phyloP scores from a whole-genome alignment of 1,284 basidiomycete species.

The Malassezia cuniculi region DNA sequence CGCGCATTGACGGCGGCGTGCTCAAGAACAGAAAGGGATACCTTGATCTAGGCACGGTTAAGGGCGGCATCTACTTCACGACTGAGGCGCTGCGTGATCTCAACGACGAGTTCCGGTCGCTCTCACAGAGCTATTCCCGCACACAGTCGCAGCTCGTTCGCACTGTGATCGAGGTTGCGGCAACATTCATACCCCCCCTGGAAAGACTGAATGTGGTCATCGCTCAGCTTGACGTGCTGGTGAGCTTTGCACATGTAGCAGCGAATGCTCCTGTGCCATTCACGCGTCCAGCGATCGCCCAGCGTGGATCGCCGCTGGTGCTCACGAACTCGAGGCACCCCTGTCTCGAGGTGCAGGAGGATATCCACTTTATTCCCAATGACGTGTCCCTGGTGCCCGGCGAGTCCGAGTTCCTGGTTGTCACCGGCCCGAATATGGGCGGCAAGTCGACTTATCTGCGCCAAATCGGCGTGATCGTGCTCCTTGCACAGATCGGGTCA shows the following conservation, averaged over 20 bases:
- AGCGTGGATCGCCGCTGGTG: conserved; percentile 24
- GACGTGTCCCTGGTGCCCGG: conserved; percentile 72
- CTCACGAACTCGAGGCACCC: conserved; percentile 58
- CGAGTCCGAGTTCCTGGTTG: conserved; percentile 72
- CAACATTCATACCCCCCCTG: conserved; percentile 54
- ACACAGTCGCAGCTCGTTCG: conserved; percentile 75
- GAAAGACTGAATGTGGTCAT: conserved; percentile 76
- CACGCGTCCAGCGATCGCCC: conserved; percentile 56
- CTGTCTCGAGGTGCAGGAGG: conserved; percentile 90
- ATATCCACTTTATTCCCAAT: conserved; percentile 87
- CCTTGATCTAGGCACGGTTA: conserved; percentile 71
- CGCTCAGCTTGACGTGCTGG: conserved; percentile 79
- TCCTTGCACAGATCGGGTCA: conserved; percentile 89
- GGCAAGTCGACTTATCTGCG: conserved; percentile 38
- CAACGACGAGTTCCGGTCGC: conserved; percentile 62
- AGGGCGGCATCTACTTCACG: conserved; percentile 82
- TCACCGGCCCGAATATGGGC: conserved; percentile 51
- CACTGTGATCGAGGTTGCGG: conserved; percentile 79
- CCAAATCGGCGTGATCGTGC: conserved; percentile 76
- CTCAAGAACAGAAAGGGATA: conserved; percentile 61
- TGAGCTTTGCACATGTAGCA: conserved; percentile 78
- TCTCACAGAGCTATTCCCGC: conserved; percentile 58
- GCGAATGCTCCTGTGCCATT: conserved; percentile 74
- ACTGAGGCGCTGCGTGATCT: conserved; percentile 62
- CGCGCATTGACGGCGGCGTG: conserved; percentile 60